Base-by-base conservation (phyloP, 2,329 filamentous ascomycete species). In the Fonsecaea pedrosoi region DNA sequence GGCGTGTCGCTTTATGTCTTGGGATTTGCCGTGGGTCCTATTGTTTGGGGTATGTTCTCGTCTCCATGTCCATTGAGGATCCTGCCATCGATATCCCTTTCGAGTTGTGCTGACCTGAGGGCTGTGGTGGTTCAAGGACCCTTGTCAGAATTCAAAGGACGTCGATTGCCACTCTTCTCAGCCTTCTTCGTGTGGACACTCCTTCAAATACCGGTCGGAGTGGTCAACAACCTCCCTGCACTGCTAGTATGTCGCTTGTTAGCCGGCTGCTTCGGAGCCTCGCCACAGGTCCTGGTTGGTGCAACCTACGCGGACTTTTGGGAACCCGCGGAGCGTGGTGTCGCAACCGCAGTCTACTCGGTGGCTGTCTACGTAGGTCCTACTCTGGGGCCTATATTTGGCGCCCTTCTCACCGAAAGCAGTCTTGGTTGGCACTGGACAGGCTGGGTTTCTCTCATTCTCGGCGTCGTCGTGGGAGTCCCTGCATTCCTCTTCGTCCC, bases 301-400 rank as follows among this genome's bases (percentile, higher is more conserved):
- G 89, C 89, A 34, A 88, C 91, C 0, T 73, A 91, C 4, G 86
- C 85, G 34, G 90, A 92, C 77, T 79, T 92, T 30, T 91, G 82
- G 78, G 77, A 82, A 0, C 82, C 89, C 0, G 83, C 85, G 1
- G 77, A 86, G 69, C 82, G 89, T 62, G 89, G 88, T 8, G 85
- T 86, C 10, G 89, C 89, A 1, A 87, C 91, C 77, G 87, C 89
- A 0, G 85, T 85, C 0, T 91, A 91, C 74, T 76, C 78, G 0
- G 73, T 81, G n/a, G 76, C 78, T 37, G 77, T 83, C 48, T 76
- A 76, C 65, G 74, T 78, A 56, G 78, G 80, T 1, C 69, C 69
- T 1, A 74, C 79, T 4, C 48, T 83, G 0, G 87, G 86, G 1
- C 86, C 86, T 0, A 84, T 87, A 54, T 80, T 83, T 7, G 83